Evolutionary conservation across 768 basidiomycete species (phyloP).

Genomic region (Trichaptum fuscoviolaceum): DNA sequence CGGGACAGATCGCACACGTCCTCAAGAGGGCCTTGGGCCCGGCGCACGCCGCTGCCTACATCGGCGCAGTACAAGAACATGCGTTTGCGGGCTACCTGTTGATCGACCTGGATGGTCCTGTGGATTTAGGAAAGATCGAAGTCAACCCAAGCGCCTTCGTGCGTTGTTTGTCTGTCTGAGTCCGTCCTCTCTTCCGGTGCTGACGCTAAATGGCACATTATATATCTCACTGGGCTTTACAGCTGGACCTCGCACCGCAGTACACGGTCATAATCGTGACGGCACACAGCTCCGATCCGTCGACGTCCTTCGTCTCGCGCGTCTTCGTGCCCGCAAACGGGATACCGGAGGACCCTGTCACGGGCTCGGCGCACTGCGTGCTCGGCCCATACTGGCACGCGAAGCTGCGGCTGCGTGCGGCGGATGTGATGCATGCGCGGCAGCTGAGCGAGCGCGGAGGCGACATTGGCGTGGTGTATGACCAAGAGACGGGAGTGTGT

Average conservation of each 20-base stretch:
- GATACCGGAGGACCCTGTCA: conserved; percentile 44
- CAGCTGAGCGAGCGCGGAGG: conserved; percentile 52
- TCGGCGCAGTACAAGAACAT: conserved; percentile 29
- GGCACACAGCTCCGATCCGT: conserved; percentile 24
- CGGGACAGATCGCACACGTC: conserved; percentile 22
- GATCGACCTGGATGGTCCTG: conserved; percentile 36
- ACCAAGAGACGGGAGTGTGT: conserved; percentile 26
- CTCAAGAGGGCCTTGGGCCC: conserved; percentile 35
- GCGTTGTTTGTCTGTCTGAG: conserved; percentile 12
- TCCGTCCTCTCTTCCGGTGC: background rate
- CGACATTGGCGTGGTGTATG: conserved; percentile 34
- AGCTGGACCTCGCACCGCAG: conserved; percentile 28
- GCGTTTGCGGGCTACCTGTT: conserved; percentile 32
- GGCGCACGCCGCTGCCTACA: conserved; percentile 32
- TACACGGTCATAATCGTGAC: conserved; percentile 37
- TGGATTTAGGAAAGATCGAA: conserved; percentile 28
- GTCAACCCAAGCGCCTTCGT: conserved; percentile 32
- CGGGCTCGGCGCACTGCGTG: conserved; percentile 49
- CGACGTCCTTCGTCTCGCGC: conserved; percentile 41
- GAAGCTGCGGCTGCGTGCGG: conserved; percentile 28
- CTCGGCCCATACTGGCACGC: conserved; percentile 44
- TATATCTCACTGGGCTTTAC: background rate
- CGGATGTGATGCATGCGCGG: conserved; percentile 33
- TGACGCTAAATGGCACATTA: too few relatives aligned
- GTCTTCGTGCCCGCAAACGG: conserved; percentile 38